phyloP scores from a whole-genome alignment of 2,329 filamentous ascomycete genomes.

The Parafenestella ontariensis region DNA sequence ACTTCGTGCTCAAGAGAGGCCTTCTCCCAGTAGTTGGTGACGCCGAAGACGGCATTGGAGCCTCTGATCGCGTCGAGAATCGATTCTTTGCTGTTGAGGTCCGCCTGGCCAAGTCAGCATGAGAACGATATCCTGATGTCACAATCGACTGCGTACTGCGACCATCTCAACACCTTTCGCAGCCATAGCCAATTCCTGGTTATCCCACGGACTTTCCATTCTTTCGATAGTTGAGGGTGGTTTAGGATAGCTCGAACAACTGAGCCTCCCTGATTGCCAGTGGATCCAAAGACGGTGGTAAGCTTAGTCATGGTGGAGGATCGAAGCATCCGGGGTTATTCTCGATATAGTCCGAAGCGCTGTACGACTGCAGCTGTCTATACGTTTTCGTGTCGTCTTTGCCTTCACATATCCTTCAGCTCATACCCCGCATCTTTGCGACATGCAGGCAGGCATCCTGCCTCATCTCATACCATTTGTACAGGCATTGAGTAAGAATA shows the following conservation, averaged over 20 bases:
- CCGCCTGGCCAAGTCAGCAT: slow-evolving; percentile 10
- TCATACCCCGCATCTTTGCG: background rate
- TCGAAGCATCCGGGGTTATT: background rate
- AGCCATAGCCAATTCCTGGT: slow-evolving; percentile 58
- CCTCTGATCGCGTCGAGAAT: slow-evolving; percentile 17
- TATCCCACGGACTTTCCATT: slow-evolving; percentile 62
- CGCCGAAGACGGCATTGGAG: slow-evolving; percentile 21
- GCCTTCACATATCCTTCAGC: background rate
- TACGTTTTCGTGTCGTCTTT: background rate
- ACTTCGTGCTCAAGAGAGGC: slow-evolving; percentile 17
- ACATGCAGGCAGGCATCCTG: background rate
- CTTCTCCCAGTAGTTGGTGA: slow-evolving; percentile 27
- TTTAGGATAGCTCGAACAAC: slow-evolving; percentile 55
- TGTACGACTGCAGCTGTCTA: background rate
- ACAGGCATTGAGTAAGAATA: background rate
- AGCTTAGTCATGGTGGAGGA: slow-evolving; percentile 46
- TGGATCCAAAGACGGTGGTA: slow-evolving; percentile 66
- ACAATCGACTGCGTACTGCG: slow-evolving; percentile 22
- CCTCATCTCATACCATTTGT: background rate
- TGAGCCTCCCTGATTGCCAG: slow-evolving; percentile 65
- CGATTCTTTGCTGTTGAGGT: slow-evolving; percentile 17
- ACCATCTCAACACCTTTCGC: slow-evolving; percentile 23
- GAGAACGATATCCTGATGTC: too few relatives aligned
- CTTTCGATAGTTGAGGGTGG: slow-evolving; percentile 52
- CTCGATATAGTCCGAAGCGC: background rate